Percentiles rank a stretch among this genome's conserved stretches.
These are phyloP conservation scores for Pelargonium cotyledonis DNA, from an alignment of 441 rosid genomes.

Conservation along the genomic window DNA sequence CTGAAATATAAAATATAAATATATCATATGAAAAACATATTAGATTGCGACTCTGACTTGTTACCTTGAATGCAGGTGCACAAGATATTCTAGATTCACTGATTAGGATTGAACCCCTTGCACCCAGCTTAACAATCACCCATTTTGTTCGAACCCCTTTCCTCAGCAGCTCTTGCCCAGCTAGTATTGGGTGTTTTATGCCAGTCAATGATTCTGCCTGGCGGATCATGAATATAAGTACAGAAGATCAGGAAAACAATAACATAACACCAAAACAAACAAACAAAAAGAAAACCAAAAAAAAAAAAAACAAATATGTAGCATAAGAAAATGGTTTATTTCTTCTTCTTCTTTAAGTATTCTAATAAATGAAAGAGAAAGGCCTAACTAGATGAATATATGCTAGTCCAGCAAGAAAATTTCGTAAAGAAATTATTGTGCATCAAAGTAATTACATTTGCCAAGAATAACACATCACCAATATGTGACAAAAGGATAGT, in stretches of 20 bases:
- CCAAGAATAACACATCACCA: no score
- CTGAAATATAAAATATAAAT: no score
- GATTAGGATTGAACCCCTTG: conserved; percentile 72
- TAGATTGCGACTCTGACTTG: conserved; percentile 1
- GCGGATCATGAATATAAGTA: conserved; percentile 19
- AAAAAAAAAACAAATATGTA: background rate
- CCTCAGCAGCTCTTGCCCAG: conserved; percentile 75
- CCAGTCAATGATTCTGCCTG: conserved; percentile 90
- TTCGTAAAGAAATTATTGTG: no score
- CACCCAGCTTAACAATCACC: conserved; percentile 93
- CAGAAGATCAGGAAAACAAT: conserved; percentile 12
- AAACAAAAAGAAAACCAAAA: no score
- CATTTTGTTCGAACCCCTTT: conserved; percentile 67
- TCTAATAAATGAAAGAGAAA: no score
- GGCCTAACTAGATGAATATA: no score
- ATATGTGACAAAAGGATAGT: no score
- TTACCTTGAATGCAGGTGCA: conserved; percentile 93
- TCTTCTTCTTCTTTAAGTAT: no score
- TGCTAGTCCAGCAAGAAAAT: no score
- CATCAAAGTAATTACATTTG: no score
- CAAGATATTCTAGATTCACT: conserved; percentile 63
- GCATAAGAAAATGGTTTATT: background rate
- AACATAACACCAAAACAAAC: background rate
- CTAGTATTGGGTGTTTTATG: conserved; percentile 57
- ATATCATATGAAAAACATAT: background rate